These are phyloP conservation scores for Cucumis sativus DNA, from an alignment of 306 rosid species.

Conservation along the genomic window Cucumber_9930_V3 NC_026660.2:4515501-4516000, in stretches of 20 bases:
- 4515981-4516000: background rate
- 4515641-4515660: background rate
- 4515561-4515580: background rate
- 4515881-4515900: background rate
- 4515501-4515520: constrained; percentile 21
- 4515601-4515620: background rate
- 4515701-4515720: background rate
- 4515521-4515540: background rate
- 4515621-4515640: background rate
- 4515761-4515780: background rate
- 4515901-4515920: background rate
- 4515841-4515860: background rate
- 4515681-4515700: background rate
- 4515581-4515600: background rate
- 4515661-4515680: background rate
- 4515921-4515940: background rate
- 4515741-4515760: background rate
- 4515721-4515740: background rate
- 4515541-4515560: background rate
- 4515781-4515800: background rate
- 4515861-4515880: background rate
- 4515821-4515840: background rate
- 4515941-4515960: background rate
- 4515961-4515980: background rate
- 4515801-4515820: background rate